Evolutionary conservation across 2,329 filamentous ascomycete species (phyloP), one percentile per base, ranked within the genome.

Genomic region (Microsporum ferrugineum): DNA sequence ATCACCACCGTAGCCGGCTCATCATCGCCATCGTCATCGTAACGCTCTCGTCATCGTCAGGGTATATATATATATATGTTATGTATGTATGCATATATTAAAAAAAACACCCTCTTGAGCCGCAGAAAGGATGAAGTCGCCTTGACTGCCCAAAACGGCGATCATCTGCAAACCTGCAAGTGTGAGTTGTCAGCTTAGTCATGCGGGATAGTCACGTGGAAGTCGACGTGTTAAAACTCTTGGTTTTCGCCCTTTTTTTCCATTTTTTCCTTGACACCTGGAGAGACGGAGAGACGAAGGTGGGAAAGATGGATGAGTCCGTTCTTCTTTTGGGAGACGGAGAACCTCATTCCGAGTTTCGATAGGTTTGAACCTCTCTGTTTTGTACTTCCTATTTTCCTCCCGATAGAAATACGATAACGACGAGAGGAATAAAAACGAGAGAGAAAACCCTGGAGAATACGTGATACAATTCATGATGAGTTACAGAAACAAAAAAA

Each of bases 401-500:
- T 12, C 5, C 23, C 27, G 45, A 29, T 23, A 49, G 27, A 12
- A 5, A 49, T 29, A 55, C 14, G 49, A 55, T 17, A 5, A n/a
- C 17, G 14, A 51, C 12, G n/a, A 29, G 27, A 33, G 6, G 49
- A 23, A 55, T 55, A 36, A 31, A 12, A 17, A 14, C 5, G 31
- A 36, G n/a, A 36, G 31, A 55, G 49, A 49, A 31, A 49, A 10
- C 23, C 45, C 45, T 12, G 7, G 45, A 49, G 23, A 49, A 49
- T 49, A 55, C 49, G 31, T 55, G 49, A 36, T 55, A 55, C 31
- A 55, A 36, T 55, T 55, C 49, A n/a, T 55, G 49, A 53, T 31
- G 49, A 55, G 10, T 36, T 55, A 55, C 49, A 55, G 12, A 6
- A 34, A 36, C n/a, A 51, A 12, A 49, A 6, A 34, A 34, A 34